phyloP scores from a whole-genome alignment of 176 grass and related monocot species.

The Aegilops speltoides region DNA sequence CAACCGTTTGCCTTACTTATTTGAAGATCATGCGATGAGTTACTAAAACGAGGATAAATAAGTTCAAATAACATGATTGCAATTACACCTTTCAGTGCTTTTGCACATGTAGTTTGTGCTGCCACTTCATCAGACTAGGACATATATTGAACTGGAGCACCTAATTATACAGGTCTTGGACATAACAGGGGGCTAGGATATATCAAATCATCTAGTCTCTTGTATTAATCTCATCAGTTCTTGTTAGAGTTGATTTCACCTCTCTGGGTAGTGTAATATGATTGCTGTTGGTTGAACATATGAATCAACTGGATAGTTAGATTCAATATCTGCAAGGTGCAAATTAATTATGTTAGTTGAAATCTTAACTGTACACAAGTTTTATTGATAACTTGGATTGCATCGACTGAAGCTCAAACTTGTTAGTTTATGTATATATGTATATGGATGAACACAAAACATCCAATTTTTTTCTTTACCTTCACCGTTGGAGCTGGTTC shows the following conservation, averaged over 20 bases:
- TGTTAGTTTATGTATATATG: background rate
- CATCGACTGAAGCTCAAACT: background rate
- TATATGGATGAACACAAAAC: background rate
- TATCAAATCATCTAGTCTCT: background rate
- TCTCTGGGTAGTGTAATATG: background rate
- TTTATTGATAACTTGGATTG: background rate
- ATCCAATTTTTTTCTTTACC: background rate
- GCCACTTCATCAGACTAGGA: background rate
- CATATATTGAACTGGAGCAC: background rate
- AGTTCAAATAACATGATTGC: background rate
- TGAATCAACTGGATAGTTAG: background rate
- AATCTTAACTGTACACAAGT: background rate
- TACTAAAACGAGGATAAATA: background rate
- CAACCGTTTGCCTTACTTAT: background rate
- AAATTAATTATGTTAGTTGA: background rate
- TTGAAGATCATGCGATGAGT: background rate
- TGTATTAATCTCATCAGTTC: background rate
- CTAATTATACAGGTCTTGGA: constrained; percentile 8
- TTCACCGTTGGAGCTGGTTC: background rate
- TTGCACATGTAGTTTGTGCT: background rate
- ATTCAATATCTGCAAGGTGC: constrained; percentile 5
- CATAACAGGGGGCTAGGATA: background rate
- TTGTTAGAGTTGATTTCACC: background rate
- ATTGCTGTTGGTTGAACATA: background rate
- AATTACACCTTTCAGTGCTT: background rate